phyloP scores from a whole-genome alignment of 768 basidiomycete species.

The Suillus fuscotomentosus region DNA sequence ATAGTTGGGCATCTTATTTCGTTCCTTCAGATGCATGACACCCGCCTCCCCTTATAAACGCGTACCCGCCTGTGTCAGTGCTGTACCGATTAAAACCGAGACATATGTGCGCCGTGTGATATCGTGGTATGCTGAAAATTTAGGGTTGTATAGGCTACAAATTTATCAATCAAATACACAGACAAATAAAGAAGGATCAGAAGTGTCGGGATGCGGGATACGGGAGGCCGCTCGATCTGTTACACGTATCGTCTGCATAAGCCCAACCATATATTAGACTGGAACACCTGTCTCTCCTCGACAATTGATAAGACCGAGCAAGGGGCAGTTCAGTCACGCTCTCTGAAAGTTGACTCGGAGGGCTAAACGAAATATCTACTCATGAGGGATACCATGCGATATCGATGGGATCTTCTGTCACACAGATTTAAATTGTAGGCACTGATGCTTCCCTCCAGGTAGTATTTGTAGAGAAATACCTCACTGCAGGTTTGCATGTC shows the following conservation, averaged over 20 bases:
- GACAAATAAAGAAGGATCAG: background rate
- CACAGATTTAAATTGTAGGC: background rate
- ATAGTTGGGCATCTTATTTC: constrained; percentile 23
- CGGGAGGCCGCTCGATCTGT: background rate
- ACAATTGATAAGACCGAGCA: background rate
- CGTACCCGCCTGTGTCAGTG: background rate
- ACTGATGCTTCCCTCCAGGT: background rate
- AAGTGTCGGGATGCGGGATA: background rate
- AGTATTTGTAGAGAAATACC: too few relatives aligned
- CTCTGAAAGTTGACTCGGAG: background rate
- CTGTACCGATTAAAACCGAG: constrained; percentile 4
- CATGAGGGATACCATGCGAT: background rate
- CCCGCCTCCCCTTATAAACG: constrained; percentile 18
- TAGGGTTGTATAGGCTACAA: background rate
- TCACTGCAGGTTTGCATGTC: too few relatives aligned
- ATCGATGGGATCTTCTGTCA: background rate
- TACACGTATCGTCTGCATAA: background rate
- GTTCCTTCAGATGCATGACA: constrained; percentile 9
- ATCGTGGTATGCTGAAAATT: background rate
- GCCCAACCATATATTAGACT: background rate
- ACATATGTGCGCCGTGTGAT: background rate
- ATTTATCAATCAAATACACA: background rate
- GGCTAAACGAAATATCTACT: background rate
- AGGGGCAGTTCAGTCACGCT: background rate
- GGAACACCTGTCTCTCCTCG: background rate